Evolutionary conservation across 2,329 filamentous ascomycete genomes (phyloP).

Genomic region (Pestalotiopsis sp.): DNA sequence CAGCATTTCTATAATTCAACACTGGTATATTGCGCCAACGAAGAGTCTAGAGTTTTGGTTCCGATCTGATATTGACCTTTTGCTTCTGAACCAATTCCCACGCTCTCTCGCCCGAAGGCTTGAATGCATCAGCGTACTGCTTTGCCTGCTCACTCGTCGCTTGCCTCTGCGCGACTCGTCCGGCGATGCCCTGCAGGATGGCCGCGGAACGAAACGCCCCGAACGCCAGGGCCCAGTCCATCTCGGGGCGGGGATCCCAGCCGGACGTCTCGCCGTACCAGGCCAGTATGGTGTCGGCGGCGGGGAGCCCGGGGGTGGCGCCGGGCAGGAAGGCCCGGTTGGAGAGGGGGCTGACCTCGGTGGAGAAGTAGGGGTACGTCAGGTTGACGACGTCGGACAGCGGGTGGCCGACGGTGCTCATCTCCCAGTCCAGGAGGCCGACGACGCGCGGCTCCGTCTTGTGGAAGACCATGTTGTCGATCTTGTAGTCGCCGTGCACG

Average conservation of each 20-base stretch:
- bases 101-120: conserved; percentile 7
- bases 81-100: conserved; percentile 8
- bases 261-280: conserved; percentile 56
- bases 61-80: not conserved
- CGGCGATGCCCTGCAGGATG: conserved; percentile 83
- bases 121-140: conserved; percentile 40
- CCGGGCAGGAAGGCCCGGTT: conserved; percentile 56
- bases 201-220: conserved; percentile 59
- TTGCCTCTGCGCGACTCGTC: conserved; percentile 77
- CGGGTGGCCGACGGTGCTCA: conserved; percentile 94
- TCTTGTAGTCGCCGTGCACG: conserved; percentile 94
- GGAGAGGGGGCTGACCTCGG: conserved; percentile 3
- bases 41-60: conserved; percentile 3
- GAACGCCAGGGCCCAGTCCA: conserved; percentile 62
- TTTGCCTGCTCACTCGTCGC: conserved; percentile 81
- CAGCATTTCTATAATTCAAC: too few relatives aligned
- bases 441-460: conserved; percentile 85
- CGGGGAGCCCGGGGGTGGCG: conserved; percentile 62
- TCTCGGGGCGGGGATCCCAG: conserved; percentile 66
- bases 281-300: conserved; percentile 40
- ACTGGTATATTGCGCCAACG: too few relatives aligned
- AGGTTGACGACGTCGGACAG: conserved; percentile 86
- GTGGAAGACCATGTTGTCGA: conserved; percentile 84
- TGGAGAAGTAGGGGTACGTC: conserved; percentile 8
- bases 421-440: conserved; percentile 94